Conservation (phyloP, 1,139 yeast genomes). For the Dujonia santamariae region DNA sequence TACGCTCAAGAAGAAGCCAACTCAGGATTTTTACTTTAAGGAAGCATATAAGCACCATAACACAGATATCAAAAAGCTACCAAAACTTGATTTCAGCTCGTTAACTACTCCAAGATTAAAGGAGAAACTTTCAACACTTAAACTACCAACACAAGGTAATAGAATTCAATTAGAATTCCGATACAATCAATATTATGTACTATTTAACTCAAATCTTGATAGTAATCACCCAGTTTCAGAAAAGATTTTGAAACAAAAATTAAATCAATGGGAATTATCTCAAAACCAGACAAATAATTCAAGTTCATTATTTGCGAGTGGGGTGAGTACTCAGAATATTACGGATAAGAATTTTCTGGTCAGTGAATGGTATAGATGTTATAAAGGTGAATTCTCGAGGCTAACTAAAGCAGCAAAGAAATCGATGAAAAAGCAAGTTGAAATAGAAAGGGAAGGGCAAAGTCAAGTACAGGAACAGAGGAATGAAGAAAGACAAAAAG, state of each 20-base stretch:
- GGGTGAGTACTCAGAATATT: slow-evolving; percentile 24
- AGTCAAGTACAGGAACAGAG: not conserved
- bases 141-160: slow-evolving; percentile 62
- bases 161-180: slow-evolving; percentile 64
- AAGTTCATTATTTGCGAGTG: slow-evolving; percentile 22
- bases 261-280: slow-evolving; percentile 67
- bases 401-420: slow-evolving; percentile 50
- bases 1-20: slow-evolving; percentile 1
- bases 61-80: slow-evolving; percentile 32
- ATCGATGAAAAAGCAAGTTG: slow-evolving; percentile 19
- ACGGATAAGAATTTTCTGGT: slow-evolving; percentile 41
- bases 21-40: slow-evolving; percentile 25
- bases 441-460: slow-evolving; percentile 1
- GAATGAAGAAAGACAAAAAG: not conserved
- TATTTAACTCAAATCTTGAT: slow-evolving; percentile 84
- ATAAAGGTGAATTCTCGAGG: slow-evolving; percentile 49
- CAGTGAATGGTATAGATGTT: slow-evolving; percentile 48
- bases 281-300: slow-evolving; percentile 18
- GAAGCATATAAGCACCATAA: slow-evolving; percentile 29
- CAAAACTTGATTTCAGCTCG: slow-evolving; percentile 61
- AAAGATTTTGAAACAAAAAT: slow-evolving; percentile 48
- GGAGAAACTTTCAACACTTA: slow-evolving; percentile 52
- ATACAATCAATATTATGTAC: slow-evolving; percentile 72
- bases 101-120: slow-evolving; percentile 61
- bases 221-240: slow-evolving; percentile 65